phyloP scores from a whole-genome alignment of 306 rosid genomes.

The Oxytropis ochrocephala region DNA sequence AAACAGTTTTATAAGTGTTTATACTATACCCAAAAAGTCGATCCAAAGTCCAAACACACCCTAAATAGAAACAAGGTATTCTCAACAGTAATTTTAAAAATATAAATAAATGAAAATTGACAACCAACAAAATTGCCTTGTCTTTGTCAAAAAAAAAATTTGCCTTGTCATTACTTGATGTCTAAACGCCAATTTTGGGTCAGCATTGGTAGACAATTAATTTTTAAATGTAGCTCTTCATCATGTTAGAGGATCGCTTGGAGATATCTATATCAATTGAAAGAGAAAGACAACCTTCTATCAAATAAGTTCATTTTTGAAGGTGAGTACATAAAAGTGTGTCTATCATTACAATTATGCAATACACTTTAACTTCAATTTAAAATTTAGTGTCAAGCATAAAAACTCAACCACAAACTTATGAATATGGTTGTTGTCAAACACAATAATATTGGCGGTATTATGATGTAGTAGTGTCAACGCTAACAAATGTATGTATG shows the following conservation, averaged over 20 bases:
- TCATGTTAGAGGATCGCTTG: neutral
- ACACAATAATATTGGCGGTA: constrained; percentile 19
- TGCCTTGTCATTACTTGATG: neutral
- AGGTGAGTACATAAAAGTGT: neutral
- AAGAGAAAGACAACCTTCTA: neutral
- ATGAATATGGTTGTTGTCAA: neutral
- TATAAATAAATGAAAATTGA: neutral
- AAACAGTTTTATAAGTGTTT: no score
- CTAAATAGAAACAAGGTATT: neutral
- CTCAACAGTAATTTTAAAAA: neutral
- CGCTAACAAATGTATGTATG: neutral
- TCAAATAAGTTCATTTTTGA: neutral
- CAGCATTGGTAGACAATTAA: neutral
- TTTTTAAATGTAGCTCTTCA: neutral
- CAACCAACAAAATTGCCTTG: neutral
- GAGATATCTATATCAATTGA: neutral
- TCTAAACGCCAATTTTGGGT: neutral
- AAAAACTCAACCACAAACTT: no score
- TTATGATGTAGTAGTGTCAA: neutral
- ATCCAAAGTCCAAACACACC: no score
- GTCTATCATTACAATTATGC: neutral
- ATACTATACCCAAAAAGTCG: no score
- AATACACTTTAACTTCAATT: neutral
- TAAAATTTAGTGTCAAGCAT: no score
- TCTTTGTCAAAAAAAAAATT: neutral